These are phyloP conservation scores for Sphagnum magellanicum DNA, from an alignment of 228 moss, liverwort and hornwort genomes.

Conservation along the genomic window DNA sequence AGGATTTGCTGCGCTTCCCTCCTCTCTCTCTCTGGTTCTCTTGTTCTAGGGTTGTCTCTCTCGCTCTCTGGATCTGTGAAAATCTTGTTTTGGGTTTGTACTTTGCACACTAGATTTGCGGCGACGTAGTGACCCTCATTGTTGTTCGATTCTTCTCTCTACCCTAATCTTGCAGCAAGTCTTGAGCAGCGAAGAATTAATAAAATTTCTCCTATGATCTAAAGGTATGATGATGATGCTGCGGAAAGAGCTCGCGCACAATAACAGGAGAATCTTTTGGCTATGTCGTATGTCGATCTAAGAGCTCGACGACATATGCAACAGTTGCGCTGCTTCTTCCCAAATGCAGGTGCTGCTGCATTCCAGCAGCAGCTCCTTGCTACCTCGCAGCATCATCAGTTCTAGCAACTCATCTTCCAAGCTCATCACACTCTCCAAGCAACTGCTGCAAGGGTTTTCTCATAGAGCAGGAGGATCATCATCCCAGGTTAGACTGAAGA, in stretches of 20 bases:
- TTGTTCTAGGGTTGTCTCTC: no score
- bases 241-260: neutral
- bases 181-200: neutral
- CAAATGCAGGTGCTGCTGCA: neutral
- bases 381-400: neutral
- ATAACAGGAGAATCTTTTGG: neutral
- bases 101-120: no score
- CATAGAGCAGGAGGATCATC: neutral
- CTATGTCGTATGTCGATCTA: neutral
- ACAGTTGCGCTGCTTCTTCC: neutral
- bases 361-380: neutral
- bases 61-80: no score
- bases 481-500: neutral
- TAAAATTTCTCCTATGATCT: neutral
- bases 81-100: no score
- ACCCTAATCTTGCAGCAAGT: neutral
- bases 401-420: neutral
- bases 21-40: no score
- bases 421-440: neutral
- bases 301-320: neutral
- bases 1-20: no score
- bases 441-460: neutral
- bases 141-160: neutral
- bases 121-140: neutral
- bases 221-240: neutral